Conservation (phyloP, 805 yeast genomes). For the Hanseniaspora pseudoguilliermondii region DNA sequence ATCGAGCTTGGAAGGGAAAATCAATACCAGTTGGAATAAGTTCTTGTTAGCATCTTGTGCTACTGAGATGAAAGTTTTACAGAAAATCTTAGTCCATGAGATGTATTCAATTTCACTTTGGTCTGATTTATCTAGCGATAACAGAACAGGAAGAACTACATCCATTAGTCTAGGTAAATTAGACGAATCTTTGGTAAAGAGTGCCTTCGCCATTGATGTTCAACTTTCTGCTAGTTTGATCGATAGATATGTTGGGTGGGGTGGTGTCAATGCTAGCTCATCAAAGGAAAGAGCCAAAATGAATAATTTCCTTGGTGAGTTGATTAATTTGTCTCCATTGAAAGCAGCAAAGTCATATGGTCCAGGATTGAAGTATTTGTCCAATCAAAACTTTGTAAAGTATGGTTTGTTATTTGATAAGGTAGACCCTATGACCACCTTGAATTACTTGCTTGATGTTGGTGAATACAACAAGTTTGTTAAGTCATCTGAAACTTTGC, state of each 20-base stretch:
- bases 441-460: slow-evolving; percentile 68
- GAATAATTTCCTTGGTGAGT: neutral
- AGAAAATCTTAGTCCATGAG: slow-evolving; percentile 64
- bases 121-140: slow-evolving; percentile 37
- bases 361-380: neutral
- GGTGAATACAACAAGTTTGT: slow-evolving; percentile 43
- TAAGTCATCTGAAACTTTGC: slow-evolving; percentile 4
- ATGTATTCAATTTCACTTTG: slow-evolving; percentile 60
- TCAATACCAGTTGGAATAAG: neutral
- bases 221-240: slow-evolving; percentile 59
- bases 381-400: slow-evolving; percentile 17
- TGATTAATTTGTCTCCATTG: neutral
- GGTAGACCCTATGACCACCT: slow-evolving; percentile 70
- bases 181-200: slow-evolving; percentile 30
- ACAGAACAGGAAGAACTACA: slow-evolving; percentile 10
- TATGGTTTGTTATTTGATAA: slow-evolving; percentile 57
- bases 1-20: neutral
- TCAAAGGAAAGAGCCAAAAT: slow-evolving; percentile 4
- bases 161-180: slow-evolving; percentile 29
- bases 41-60: slow-evolving; percentile 24
- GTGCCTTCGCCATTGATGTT: slow-evolving; percentile 59
- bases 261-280: slow-evolving; percentile 5
- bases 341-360: slow-evolving; percentile 6
- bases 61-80: slow-evolving; percentile 40
- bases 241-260: slow-evolving; percentile 36